Evolutionary conservation across 163 green algal genomes (phyloP).

Genomic region (Botryococcus braunii): DNA sequence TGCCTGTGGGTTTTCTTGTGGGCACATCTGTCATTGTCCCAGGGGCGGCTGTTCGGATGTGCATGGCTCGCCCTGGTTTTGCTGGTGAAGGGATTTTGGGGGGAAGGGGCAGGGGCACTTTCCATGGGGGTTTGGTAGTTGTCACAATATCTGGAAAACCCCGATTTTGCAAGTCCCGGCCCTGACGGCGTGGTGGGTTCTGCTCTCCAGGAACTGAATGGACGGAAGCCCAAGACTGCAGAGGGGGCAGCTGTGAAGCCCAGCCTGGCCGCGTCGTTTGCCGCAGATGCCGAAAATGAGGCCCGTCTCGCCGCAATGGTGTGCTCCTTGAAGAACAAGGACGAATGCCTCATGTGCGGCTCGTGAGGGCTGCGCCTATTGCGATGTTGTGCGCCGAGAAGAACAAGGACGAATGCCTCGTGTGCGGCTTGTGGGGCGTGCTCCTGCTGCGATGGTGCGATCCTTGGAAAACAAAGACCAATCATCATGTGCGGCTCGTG

Average conservation of each 20-base stretch:
- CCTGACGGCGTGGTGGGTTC: background rate
- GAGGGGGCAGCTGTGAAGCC: conserved; percentile 5
- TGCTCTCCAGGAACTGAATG: conserved; percentile 21
- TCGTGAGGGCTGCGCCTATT: conserved; percentile 14
- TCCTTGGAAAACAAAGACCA: conserved; percentile 96
- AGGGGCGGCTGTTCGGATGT: no score
- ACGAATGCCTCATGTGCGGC: conserved; percentile 92
- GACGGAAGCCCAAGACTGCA: background rate
- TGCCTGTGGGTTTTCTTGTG: no score
- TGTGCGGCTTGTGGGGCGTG: conserved; percentile 64
- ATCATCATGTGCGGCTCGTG: conserved; percentile 84
- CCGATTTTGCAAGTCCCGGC: no score
- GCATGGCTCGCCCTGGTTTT: no score
- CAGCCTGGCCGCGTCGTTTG: conserved; percentile 9
- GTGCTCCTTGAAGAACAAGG: conserved; percentile 97
- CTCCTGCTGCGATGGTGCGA: conserved; percentile 74
- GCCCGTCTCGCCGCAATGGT: conserved; percentile 84
- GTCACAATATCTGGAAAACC: no score
- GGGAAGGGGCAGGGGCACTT: no score
- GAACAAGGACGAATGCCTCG: conserved; percentile 97
- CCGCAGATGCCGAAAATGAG: conserved; percentile 65
- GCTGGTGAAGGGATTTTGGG: no score
- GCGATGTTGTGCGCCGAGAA: conserved; percentile 92
- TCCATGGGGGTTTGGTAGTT: no score
- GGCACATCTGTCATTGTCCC: no score